phyloP scores from a whole-genome alignment of 257 asterid species.

The Cinchona pubescens region DNA sequence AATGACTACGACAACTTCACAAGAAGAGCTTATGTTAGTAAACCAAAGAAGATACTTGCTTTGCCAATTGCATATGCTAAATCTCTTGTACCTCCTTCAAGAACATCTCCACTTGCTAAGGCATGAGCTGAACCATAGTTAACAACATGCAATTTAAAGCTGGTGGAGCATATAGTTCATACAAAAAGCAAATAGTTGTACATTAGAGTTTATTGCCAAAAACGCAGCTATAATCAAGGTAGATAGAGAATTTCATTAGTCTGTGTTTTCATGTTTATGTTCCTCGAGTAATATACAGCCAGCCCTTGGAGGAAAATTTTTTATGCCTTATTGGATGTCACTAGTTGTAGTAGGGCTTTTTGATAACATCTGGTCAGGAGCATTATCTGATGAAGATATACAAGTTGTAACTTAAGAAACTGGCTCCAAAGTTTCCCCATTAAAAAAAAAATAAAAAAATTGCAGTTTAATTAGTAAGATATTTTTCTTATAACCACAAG shows the following conservation, averaged over 20 bases:
- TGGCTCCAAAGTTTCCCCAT: no score
- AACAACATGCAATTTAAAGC: constrained; percentile 8
- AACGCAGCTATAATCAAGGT: constrained; percentile 20
- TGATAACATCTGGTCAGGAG: not conserved
- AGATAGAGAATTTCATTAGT: constrained; percentile 6
- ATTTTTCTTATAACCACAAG: no score
- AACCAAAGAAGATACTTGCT: constrained; percentile 75
- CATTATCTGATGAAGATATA: not conserved
- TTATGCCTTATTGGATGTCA: not conserved
- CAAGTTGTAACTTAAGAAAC: not conserved
- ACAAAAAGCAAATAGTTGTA: constrained; percentile 29
- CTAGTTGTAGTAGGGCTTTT: not conserved
- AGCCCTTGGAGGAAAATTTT: not conserved
- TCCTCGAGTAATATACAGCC: not conserved
- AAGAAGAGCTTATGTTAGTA: constrained; percentile 81
- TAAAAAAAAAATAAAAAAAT: not conserved
- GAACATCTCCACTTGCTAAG: constrained; percentile 38
- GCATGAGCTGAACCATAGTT: constrained; percentile 30
- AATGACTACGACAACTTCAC: constrained; percentile 96
- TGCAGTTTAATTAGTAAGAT: no score
- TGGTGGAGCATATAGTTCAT: constrained; percentile 16
- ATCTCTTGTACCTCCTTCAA: constrained; percentile 69
- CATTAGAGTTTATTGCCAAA: constrained; percentile 25
- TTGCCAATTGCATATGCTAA: constrained; percentile 90
- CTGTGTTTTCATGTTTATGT: not conserved